These are phyloP conservation scores for Thelephora aurantiotincta DNA, from an alignment of 768 basidiomycete species.

Conservation along the genomic window DNA sequence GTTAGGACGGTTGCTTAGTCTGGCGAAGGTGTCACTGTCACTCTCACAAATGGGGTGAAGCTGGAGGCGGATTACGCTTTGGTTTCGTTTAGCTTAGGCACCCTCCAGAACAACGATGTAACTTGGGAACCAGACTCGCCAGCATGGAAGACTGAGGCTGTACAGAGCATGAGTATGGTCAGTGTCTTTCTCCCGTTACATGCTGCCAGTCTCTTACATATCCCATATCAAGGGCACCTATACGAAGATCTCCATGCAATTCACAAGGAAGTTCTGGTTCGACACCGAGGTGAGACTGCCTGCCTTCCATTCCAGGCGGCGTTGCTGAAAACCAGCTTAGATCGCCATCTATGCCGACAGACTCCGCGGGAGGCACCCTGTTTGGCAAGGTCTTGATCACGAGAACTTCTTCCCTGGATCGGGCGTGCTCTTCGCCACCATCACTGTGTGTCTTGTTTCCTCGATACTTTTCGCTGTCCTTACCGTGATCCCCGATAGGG, in stretches of 20 bases:
- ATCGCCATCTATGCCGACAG: slow-evolving; percentile 44
- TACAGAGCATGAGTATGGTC: slow-evolving; percentile 48
- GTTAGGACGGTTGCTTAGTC: slow-evolving; percentile 35
- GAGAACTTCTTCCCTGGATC: slow-evolving; percentile 44
- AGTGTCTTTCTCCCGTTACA: not conserved
- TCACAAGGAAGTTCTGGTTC: slow-evolving; percentile 48
- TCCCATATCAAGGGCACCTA: slow-evolving; percentile 35
- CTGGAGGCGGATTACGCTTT: slow-evolving; percentile 44
- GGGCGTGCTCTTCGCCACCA: slow-evolving; percentile 39
- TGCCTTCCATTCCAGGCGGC: not conserved
- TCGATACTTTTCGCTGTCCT: not conserved
- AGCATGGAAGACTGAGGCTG: slow-evolving; percentile 46
- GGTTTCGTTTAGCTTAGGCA: slow-evolving; percentile 54
- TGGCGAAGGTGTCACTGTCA: slow-evolving; percentile 29
- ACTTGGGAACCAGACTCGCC: slow-evolving; percentile 41
- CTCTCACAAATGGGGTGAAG: slow-evolving; percentile 24
- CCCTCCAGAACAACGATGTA: slow-evolving; percentile 49
- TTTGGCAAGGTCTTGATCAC: slow-evolving; percentile 56
- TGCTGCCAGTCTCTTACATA: not conserved
- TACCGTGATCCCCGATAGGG: no score
- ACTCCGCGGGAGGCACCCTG: slow-evolving; percentile 46
- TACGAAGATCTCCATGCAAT: slow-evolving; percentile 57
- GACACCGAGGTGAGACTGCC: slow-evolving; percentile 22
- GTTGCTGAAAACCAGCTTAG: slow-evolving; percentile 14
- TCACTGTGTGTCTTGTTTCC: slow-evolving; percentile 20